A percentile compares a stretch with the other conserved stretches of the same genome.
Conservation (phyloP, 2,329 filamentous ascomycete genomes). For the Aureobasidium vineae region DNA sequence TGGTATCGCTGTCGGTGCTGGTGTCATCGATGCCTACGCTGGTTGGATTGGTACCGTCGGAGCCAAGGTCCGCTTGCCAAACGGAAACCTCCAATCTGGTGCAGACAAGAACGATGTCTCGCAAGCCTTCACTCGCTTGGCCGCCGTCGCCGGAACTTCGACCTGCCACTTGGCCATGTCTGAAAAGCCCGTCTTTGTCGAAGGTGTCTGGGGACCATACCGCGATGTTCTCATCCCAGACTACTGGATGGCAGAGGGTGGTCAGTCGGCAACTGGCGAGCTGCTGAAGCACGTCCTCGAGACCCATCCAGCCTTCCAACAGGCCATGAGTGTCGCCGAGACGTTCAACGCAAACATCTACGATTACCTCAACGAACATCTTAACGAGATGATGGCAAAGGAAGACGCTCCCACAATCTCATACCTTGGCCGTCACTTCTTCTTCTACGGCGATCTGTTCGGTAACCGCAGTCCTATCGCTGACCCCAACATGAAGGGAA, state of each 20-base stretch:
- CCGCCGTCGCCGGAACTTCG: conserved; percentile 92
- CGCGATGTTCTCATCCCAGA: conserved; percentile 86
- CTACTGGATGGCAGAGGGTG: conserved; percentile 97
- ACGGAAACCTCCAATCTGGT: conserved; percentile 63
- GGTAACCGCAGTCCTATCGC: conserved; percentile 94
- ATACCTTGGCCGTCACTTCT: conserved; percentile 88
- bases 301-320: conserved; percentile 85
- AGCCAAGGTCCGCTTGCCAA: conserved; percentile 77
- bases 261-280: conserved; percentile 94
- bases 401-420: conserved; percentile 71
- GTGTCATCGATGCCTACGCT: conserved; percentile 97
- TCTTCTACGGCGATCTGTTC: conserved; percentile 98
- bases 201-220: conserved; percentile 97
- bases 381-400: conserved; percentile 71
- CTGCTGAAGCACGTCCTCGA: conserved; percentile 92
- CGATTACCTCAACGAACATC: conserved; percentile 87
- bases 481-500: conserved; percentile 88
- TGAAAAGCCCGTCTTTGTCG: conserved; percentile 85
- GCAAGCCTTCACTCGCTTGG: conserved; percentile 88
- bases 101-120: conserved; percentile 73
- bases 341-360: conserved; percentile 87
- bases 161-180: conserved; percentile 98
- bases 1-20: conserved; percentile 89
- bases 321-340: conserved; percentile 74
- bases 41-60: conserved; percentile 99